Base-by-base conservation (phyloP, 129 eudicot genomes). In the Centaurea solstitialis region DNA sequence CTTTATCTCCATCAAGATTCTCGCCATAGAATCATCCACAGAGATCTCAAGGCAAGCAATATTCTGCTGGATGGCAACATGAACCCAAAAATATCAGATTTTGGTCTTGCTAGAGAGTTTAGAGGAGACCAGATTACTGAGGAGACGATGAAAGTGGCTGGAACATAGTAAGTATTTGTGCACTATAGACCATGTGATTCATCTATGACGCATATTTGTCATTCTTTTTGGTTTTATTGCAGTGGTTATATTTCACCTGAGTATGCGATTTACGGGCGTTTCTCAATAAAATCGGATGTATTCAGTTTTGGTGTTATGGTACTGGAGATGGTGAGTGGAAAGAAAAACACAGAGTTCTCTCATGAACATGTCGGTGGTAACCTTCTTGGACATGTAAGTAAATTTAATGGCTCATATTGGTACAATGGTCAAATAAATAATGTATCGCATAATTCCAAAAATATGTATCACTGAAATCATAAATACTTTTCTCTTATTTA, bases 51-150 rank as follows among this genome's bases (percentile, higher is more conserved):
- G 38, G 85, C 85, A 13, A 65, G 83, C 76, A 83, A 83, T 47
- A 70, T 83, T 65, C 24, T 83, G 70, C 76, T 83, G 45, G 86
- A 83, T 79, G 59, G 7, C 4, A 70, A 79, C 65, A 84, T 84
- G 87, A 84, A 79, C 83, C 80, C 87, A n/a, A 84, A 84, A 66
- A 84, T 84, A 73, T 84, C 87, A n/a, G 87, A 84, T 18, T 84
- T 84, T 33, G 87, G 87, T 26, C 2, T 83, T 77, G 86, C 86
- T 53, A 83, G 86, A 50, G 80, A 81, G 62, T 78, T 83, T 47
- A 74, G 57, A 35, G 83, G 73, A 83, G 66, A 83, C 43, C 75
- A 83, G 68, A 83, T 33, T 0, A 73, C 73, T 23, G 79, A 79
- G 15, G 66, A 83, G 21, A 83, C 86, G 13, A 78, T 33, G 41